These are phyloP conservation scores for Pisolithus tinctorius DNA, from an alignment of 768 basidiomycete genomes.

Conservation along the genomic window DNA sequence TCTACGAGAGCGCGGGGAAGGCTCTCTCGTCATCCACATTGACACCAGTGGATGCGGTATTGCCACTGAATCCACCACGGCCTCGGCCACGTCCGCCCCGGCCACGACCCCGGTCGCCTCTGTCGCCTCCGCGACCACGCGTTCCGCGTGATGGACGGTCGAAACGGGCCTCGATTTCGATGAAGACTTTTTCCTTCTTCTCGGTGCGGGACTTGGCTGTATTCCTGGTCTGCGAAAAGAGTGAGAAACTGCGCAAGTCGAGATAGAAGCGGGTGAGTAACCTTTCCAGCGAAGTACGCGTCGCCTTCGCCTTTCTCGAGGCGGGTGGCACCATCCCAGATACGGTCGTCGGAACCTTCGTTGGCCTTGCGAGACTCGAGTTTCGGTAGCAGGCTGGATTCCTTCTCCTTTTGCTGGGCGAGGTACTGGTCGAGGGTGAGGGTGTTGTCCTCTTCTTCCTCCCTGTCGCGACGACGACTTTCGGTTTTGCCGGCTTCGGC, in stretches of 20 bases:
- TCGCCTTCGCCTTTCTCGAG: conserved; percentile 61
- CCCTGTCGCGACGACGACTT: conserved; percentile 36
- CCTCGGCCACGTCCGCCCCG: conserved; percentile 39
- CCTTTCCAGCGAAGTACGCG: conserved; percentile 89
- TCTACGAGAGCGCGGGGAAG: conserved; percentile 79
- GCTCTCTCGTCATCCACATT: conserved; percentile 79
- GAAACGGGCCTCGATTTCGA: conserved; percentile 90
- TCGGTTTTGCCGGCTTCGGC: conserved; percentile 21
- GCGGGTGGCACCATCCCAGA: conserved; percentile 68
- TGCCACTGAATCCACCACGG: conserved; percentile 37
- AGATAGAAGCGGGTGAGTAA: conserved; percentile 26
- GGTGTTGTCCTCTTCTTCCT: conserved; percentile 91
- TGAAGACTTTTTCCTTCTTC: conserved; percentile 86
- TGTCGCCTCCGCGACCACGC: conserved; percentile 41
- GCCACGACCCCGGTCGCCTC: conserved; percentile 40
- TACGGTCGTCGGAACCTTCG: conserved; percentile 62
- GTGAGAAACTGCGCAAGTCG: not conserved
- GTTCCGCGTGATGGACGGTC: conserved; percentile 72
- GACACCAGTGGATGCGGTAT: conserved; percentile 30
- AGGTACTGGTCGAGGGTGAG: conserved; percentile 92
- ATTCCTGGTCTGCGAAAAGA: conserved; percentile 48
- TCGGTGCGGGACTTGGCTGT: conserved; percentile 62
- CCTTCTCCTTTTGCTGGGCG: conserved; percentile 69
- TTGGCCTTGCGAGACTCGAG: conserved; percentile 74
- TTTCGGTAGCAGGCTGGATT: conserved; percentile 56